phyloP scores from a whole-genome alignment of 2,329 filamentous ascomycete genomes.

The Aspergillus sp. region DNA sequence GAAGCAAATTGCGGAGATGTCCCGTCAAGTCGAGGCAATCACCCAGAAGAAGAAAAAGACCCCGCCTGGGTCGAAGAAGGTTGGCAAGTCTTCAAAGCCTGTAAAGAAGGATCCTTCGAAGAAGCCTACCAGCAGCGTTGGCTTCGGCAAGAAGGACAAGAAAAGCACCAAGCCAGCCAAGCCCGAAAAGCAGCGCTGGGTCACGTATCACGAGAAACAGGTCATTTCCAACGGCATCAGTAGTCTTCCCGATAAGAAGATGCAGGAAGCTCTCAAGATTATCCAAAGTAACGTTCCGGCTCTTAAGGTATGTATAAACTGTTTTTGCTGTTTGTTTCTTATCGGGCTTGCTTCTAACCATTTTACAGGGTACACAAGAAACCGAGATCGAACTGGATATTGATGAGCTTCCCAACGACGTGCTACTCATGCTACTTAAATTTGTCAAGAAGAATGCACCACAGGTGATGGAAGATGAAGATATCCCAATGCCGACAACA shows the following conservation, averaged over 20 bases:
- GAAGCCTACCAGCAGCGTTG: constrained; percentile 33
- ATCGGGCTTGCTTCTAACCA: constrained; percentile 7
- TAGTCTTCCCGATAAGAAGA: constrained; percentile 70
- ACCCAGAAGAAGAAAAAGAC: constrained; percentile 57
- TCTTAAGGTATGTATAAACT: constrained; percentile 51
- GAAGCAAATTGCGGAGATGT: constrained; percentile 69
- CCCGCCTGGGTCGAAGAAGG: constrained; percentile 49
- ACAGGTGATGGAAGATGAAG: constrained; percentile 39
- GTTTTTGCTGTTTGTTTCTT: not conserved
- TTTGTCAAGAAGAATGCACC: constrained; percentile 46
- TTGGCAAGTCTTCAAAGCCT: constrained; percentile 21
- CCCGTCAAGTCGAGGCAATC: constrained; percentile 57
- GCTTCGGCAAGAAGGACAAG: constrained; percentile 53
- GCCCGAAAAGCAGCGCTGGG: constrained; percentile 56
- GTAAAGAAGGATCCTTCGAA: constrained; percentile 35
- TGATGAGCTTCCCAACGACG: constrained; percentile 45
- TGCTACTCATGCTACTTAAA: constrained; percentile 40
- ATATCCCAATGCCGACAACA: constrained; percentile 27
- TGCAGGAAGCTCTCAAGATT: constrained; percentile 77
- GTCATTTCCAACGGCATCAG: constrained; percentile 83
- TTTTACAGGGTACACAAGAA: constrained; percentile 36
- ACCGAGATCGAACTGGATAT: constrained; percentile 46
- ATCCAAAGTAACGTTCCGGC: constrained; percentile 79
- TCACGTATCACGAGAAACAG: constrained; percentile 79
- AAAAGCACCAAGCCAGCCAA: constrained; percentile 32